These are phyloP conservation scores for Alternaria burnsii DNA, from an alignment of 2,329 filamentous ascomycete species.

Conservation along the genomic window DNA sequence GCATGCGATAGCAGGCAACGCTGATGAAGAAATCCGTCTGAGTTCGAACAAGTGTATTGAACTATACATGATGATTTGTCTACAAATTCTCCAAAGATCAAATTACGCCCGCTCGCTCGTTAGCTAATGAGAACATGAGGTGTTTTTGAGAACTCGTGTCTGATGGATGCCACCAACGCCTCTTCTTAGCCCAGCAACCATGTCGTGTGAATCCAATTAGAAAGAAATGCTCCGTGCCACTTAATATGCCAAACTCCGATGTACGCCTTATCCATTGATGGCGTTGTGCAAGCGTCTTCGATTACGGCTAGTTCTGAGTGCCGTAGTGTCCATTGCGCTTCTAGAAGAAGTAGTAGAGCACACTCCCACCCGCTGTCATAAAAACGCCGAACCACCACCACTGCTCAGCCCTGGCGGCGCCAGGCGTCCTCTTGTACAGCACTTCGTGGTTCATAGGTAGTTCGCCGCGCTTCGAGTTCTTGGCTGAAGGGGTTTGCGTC, in stretches of 20 bases:
- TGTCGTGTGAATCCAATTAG: not conserved
- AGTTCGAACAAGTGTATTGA: not conserved
- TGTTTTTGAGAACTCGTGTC: not conserved
- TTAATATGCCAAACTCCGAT: not conserved
- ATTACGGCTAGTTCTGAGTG: not conserved
- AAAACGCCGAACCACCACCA: constrained; percentile 62
- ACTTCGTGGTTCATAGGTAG: constrained; percentile 54
- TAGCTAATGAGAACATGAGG: not conserved
- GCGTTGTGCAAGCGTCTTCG: not conserved
- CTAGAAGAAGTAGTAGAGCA: constrained; percentile 58
- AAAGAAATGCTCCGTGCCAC: not conserved
- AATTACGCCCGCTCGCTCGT: not conserved
- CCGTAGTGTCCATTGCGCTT: not conserved
- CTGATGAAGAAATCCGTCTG: not conserved
- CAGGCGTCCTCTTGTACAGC: constrained; percentile 45
- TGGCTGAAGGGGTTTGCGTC: constrained; percentile 44
- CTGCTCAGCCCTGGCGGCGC: constrained; percentile 53
- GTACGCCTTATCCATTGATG: not conserved
- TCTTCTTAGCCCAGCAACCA: not conserved
- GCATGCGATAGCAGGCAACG: not conserved
- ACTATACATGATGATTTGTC: not conserved
- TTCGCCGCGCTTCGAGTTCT: constrained; percentile 49
- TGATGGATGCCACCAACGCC: not conserved
- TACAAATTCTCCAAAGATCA: not conserved
- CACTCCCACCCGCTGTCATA: constrained; percentile 58